A percentile compares a stretch with the other conserved stretches of the same genome.
These are phyloP conservation scores for Suhomyces anneliseae DNA, from an alignment of 1,139 yeast species.

Conservation along the genomic window DNA sequence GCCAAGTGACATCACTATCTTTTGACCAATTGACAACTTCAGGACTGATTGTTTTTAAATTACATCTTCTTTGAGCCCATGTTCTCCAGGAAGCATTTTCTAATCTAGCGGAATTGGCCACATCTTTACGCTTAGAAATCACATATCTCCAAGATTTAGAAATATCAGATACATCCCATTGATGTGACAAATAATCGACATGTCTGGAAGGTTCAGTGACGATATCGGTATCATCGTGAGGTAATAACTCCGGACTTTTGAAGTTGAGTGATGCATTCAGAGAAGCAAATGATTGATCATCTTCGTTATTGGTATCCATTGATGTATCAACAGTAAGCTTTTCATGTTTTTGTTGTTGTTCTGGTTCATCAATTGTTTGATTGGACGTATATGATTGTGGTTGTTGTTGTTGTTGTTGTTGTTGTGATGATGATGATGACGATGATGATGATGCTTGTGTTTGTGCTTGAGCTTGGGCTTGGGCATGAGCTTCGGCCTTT, in stretches of 20 bases:
- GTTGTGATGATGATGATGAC: background rate
- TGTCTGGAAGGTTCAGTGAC: constrained; percentile 81
- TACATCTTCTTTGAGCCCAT: constrained; percentile 76
- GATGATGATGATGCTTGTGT: background rate
- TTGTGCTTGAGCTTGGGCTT: background rate
- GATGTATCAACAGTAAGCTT: constrained; percentile 1
- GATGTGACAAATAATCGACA: constrained; percentile 90
- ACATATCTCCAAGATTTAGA: constrained; percentile 95
- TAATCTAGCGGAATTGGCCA: constrained; percentile 64
- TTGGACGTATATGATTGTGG: background rate
- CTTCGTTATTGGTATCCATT: background rate
- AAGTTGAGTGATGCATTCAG: constrained; percentile 1
- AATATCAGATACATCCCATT: constrained; percentile 93
- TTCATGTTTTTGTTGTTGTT: background rate
- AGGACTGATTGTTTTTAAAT: constrained; percentile 68
- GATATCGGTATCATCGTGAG: constrained; percentile 85
- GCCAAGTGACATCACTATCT: constrained; percentile 77
- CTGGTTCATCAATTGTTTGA: background rate
- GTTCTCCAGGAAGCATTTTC: constrained; percentile 87
- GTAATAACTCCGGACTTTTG: constrained; percentile 42
- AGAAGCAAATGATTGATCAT: constrained; percentile 1
- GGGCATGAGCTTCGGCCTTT: too few species aligned
- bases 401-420: background rate
- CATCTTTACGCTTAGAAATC: constrained; percentile 73
- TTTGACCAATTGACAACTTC: constrained; percentile 77